Conservation (phyloP, 73 alveolate species). For the Paramecium caudatum region DNA sequence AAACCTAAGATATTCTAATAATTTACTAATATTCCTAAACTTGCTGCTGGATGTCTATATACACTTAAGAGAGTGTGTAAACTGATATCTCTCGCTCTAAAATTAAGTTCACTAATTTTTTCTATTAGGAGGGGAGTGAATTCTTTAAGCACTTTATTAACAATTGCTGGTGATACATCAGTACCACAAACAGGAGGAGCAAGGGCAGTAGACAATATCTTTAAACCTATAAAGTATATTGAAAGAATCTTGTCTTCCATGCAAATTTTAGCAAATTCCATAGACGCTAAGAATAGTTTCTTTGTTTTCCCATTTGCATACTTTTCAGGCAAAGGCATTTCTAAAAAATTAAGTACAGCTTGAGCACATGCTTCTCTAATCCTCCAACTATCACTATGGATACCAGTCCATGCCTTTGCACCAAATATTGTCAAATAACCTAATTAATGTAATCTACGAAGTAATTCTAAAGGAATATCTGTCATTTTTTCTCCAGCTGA, state of each 20-base stretch:
- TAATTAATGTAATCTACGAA: conserved; percentile 90
- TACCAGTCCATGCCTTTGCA: conserved; percentile 95
- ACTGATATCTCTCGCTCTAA: conserved; percentile 94
- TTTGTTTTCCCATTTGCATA: conserved; percentile 90
- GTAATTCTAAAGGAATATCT: conserved; percentile 87
- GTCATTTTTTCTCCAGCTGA: conserved; percentile 93
- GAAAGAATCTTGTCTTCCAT: conserved; percentile 95
- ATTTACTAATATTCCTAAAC: conserved; percentile 85
- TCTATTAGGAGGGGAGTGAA: conserved; percentile 92
- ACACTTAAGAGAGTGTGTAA: conserved; percentile 87
- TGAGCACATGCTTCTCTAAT: conserved; percentile 97
- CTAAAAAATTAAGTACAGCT: conserved; percentile 95
- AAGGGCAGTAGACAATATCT: conserved; percentile 91
- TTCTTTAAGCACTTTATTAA: conserved; percentile 90
- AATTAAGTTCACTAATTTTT: conserved; percentile 94
- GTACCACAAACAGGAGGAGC: conserved; percentile 97
- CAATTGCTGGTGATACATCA: conserved; percentile 91
- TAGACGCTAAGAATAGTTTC: conserved; percentile 93
- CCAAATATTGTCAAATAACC: conserved; percentile 95
- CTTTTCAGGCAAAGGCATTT: conserved; percentile 92
- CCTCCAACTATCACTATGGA: conserved; percentile 97
- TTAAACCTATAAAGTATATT: conserved; percentile 92
- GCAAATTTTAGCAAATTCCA: conserved; percentile 92
- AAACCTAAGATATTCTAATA: background rate
- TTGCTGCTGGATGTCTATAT: conserved; percentile 95